Base-by-base conservation (phyloP, 1,139 yeast species). In the Blastobotrys indianensis region DNA sequence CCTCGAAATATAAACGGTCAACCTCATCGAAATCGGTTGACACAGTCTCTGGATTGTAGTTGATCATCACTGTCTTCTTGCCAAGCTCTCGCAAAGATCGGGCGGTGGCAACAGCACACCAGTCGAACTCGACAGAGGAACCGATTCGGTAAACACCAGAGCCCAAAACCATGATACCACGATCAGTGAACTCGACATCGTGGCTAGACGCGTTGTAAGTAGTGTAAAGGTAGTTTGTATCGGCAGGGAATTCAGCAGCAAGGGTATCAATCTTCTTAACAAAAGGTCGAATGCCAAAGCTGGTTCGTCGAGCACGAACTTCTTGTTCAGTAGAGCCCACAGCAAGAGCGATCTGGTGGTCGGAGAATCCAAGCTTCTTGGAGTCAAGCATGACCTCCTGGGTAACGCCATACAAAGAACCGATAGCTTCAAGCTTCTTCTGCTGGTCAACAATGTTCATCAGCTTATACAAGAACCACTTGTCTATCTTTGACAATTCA, bases 101-200 rank as follows among this genome's bases (percentile, higher is more conserved):
- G 47, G 95, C 97, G 49, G 98, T 85, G 51, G 94, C 80, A 52
- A 92, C 98, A 43, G 97, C 98, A 76, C 98, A 92, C 98, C 98
- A 92, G 70, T 92, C 98, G 60, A 92, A 92, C 71, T 92, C 98
- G 51, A 92, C 98, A 23, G 97, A 90, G 3, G 97, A 90, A 50
- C 98, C 98, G 65, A 92, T 92, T 70, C 98, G 80, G 77, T 92
- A 92, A 46, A 92, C 98, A 72, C 98, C 98, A 10, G 97, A 90
- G 46, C 98, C 98, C 57, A 92, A 75, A 37, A 92, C 98, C 79
- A 92, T 74, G 53, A 94, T 83, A 61, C 98, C 97, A 55, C 85
- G 78, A 53, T 90, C 97, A 60, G 85, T 78, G 63, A 92, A 92
- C 37, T 73, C 76, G 48, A 92, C 82, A 67, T 92, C 98, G 57